A percentile compares a stretch with the other conserved stretches of the same genome.
Evolutionary conservation across 2,329 filamentous ascomycete species (phyloP).

Genomic region (Claviceps sp.): DNA sequence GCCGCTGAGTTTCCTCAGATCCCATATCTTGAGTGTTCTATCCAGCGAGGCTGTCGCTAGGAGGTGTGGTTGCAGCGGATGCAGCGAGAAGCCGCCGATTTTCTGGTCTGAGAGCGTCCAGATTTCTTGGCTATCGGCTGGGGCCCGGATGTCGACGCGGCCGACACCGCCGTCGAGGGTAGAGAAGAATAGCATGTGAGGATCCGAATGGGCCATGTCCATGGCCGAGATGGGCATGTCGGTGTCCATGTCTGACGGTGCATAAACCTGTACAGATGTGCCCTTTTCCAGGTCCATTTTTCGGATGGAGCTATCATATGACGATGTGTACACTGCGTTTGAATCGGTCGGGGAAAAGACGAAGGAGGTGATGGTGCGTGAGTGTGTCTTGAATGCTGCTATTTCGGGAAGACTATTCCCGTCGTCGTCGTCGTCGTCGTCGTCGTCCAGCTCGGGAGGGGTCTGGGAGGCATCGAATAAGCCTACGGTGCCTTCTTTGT

Average conservation of each 20-base stretch:
- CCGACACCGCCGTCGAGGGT: slow-evolving; percentile 73
- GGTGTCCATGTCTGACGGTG: slow-evolving; percentile 51
- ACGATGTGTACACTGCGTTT: slow-evolving; percentile 68
- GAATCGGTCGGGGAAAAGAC: slow-evolving; percentile 60
- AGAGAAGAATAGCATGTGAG: slow-evolving; percentile 71
- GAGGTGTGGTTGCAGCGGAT: slow-evolving; percentile 68
- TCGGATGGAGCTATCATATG: slow-evolving; percentile 86
- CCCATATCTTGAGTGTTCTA: slow-evolving; percentile 83
- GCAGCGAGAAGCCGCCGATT: slow-evolving; percentile 82
- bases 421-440: slow-evolving; percentile 49
- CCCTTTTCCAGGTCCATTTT: slow-evolving; percentile 74
- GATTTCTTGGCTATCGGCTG: slow-evolving; percentile 42
- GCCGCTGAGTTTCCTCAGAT: slow-evolving; percentile 64
- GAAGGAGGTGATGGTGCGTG: slow-evolving; percentile 76
- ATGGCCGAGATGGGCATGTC: slow-evolving; percentile 76
- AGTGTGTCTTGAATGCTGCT: slow-evolving; percentile 79
- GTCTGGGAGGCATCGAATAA: slow-evolving; percentile 80
- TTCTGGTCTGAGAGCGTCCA: slow-evolving; percentile 82
- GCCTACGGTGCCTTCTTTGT: slow-evolving; percentile 83
- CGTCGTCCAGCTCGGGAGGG: slow-evolving; percentile 43
- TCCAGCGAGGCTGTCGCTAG: slow-evolving; percentile 84
- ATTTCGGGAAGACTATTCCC: slow-evolving; percentile 61
- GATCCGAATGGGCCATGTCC: slow-evolving; percentile 59
- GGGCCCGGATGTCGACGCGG: slow-evolving; percentile 60
- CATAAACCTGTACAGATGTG: slow-evolving; percentile 68